Conservation (phyloP, 2,329 filamentous ascomycete species). For the Diaporthe sp. region DNA sequence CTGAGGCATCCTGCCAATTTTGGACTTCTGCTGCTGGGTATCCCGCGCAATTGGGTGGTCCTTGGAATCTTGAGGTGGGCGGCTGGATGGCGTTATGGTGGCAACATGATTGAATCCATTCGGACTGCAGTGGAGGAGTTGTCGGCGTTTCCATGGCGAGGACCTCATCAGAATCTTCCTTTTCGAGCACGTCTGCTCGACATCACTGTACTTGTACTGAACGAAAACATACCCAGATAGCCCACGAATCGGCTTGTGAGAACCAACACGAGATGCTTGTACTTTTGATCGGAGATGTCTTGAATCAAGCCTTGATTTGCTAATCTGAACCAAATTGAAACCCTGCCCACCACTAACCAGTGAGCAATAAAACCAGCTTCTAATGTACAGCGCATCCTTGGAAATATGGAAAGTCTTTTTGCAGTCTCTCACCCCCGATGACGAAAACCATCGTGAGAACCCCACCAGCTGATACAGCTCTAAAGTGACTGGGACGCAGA, state of each 20-base stretch:
- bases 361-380: slow-evolving; percentile 13
- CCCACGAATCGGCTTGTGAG: background rate
- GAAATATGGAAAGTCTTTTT: background rate
- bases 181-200: background rate
- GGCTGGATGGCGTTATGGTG: too few species aligned
- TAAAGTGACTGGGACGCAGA: background rate
- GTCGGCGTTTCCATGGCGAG: background rate
- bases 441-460: background rate
- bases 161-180: background rate
- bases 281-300: background rate
- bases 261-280: background rate
- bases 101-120: too few species aligned
- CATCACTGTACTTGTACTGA: background rate
- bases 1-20: background rate
- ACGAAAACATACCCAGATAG: background rate
- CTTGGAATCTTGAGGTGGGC: too few species aligned
- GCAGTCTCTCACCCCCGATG: background rate
- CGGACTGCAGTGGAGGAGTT: background rate
- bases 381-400: slow-evolving; percentile 32
- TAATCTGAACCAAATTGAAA: background rate
- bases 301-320: slow-evolving; percentile 22
- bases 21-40: background rate
- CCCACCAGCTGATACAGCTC: background rate
- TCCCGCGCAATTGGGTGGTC: too few species aligned
- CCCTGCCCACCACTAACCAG: slow-evolving; percentile 1